phyloP scores from a whole-genome alignment of 306 rosid genomes.

The Psophocarpus tetragonolobus region DNA sequence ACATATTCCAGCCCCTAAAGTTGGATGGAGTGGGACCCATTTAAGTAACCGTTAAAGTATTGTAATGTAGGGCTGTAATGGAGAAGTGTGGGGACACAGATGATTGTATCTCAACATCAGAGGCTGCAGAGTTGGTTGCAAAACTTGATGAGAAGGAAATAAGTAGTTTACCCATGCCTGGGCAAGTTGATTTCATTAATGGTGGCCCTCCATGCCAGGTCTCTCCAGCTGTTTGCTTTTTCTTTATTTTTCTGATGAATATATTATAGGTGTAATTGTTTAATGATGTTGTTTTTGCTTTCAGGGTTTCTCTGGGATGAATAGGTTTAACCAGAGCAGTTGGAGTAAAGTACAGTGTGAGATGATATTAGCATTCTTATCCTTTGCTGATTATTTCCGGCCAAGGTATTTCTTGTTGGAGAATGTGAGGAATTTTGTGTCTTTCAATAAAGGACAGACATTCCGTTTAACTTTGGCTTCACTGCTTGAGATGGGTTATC shows the following conservation, averaged over 20 bases:
- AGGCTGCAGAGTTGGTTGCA: slow-evolving; percentile 78
- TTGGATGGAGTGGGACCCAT: neutral
- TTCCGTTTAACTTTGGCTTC: slow-evolving; percentile 88
- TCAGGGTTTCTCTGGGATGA: slow-evolving; percentile 99
- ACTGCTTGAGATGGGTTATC: slow-evolving; percentile 98
- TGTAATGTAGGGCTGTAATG: slow-evolving; percentile 82
- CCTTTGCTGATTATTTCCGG: slow-evolving; percentile 95
- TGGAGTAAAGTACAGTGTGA: slow-evolving; percentile 99
- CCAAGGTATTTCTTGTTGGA: slow-evolving; percentile 92
- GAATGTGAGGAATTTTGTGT: slow-evolving; percentile 93
- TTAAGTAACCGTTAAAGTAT: slow-evolving; percentile 15
- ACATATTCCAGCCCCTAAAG: neutral
- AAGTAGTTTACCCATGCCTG: slow-evolving; percentile 74
- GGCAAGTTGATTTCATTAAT: slow-evolving; percentile 94
- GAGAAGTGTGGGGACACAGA: slow-evolving; percentile 83
- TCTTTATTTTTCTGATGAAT: neutral
- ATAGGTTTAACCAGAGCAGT: slow-evolving; percentile 81
- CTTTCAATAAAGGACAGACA: slow-evolving; percentile 93
- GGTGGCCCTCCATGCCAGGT: slow-evolving; percentile 99
- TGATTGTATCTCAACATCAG: slow-evolving; percentile 83
- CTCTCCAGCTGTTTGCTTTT: slow-evolving; percentile 18
- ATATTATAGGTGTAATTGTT: neutral
- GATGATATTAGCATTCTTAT: slow-evolving; percentile 92
- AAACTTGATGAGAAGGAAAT: slow-evolving; percentile 57
- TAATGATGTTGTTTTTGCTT: slow-evolving; percentile 4